phyloP scores from a whole-genome alignment of 2,329 filamentous ascomycete species.

The Thermomyces lanuginosus region DNA sequence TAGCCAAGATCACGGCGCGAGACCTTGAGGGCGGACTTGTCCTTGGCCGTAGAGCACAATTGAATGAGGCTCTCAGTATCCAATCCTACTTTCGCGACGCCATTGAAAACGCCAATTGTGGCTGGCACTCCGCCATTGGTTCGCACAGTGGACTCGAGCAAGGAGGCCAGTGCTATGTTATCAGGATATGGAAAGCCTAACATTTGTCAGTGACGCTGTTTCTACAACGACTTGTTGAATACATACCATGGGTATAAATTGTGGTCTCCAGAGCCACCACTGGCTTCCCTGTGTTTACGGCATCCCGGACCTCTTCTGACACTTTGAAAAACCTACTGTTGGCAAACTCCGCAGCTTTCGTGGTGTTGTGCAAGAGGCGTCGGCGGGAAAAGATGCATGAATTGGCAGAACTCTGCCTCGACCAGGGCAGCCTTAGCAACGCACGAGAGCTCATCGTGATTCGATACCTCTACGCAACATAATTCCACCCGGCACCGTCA shows the following conservation, averaged over 20 bases:
- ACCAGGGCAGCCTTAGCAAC: no score
- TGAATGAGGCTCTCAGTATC: slow-evolving; percentile 52
- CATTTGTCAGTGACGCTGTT: slow-evolving; percentile 6
- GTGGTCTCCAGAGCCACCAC: slow-evolving; percentile 90
- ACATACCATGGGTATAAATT: slow-evolving; percentile 80
- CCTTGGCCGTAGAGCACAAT: slow-evolving; percentile 49
- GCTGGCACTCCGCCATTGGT: slow-evolving; percentile 70
- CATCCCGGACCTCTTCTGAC: slow-evolving; percentile 68
- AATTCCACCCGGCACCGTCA: no score
- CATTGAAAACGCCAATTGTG: slow-evolving; percentile 75
- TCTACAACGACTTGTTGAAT: background rate
- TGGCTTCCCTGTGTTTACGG: slow-evolving; percentile 55
- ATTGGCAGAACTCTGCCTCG: no score
- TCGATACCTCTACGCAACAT: no score
- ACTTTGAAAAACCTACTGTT: slow-evolving; percentile 45
- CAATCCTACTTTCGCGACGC: slow-evolving; percentile 67
- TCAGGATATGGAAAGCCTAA: slow-evolving; percentile 54
- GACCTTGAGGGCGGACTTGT: slow-evolving; percentile 57
- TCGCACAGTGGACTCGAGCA: slow-evolving; percentile 68
- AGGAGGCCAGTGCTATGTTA: slow-evolving; percentile 58
- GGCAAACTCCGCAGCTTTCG: slow-evolving; percentile 15
- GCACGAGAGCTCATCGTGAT: no score
- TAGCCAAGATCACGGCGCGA: slow-evolving; percentile 77
- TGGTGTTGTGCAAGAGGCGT: slow-evolving; percentile 8
- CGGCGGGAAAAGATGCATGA: slow-evolving; percentile 2